Percentiles rank a stretch among this genome's conserved stretches.
Evolutionary conservation across 768 basidiomycete species (phyloP).

Genomic region (Cytidiella melzeri): DNA sequence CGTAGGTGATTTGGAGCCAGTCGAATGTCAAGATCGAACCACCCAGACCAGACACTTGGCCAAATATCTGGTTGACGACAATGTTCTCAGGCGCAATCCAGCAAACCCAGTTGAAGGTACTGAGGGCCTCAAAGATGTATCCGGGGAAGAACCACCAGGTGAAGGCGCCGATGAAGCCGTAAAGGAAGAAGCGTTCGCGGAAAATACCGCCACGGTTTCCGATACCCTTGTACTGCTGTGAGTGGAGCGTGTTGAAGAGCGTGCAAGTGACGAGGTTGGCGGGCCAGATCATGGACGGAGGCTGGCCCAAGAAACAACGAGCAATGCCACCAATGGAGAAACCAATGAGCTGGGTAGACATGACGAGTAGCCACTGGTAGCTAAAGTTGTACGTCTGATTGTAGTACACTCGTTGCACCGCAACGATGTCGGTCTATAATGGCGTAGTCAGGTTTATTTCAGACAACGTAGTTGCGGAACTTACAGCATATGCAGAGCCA

Average conservation of each 20-base stretch:
- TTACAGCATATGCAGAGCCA: constrained; percentile 56
- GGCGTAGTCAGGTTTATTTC: not conserved
- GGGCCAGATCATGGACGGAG: constrained; percentile 42
- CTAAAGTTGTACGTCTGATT: constrained; percentile 47
- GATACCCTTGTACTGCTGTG: constrained; percentile 35
- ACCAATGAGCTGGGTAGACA: constrained; percentile 64
- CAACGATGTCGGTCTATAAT: constrained; percentile 56
- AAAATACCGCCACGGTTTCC: constrained; percentile 41
- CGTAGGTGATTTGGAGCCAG: constrained; percentile 69
- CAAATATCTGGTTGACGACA: constrained; percentile 80
- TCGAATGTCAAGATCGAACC: constrained; percentile 73
- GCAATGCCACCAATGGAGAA: constrained; percentile 39
- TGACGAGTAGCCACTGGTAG: constrained; percentile 75
- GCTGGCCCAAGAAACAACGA: constrained; percentile 39
- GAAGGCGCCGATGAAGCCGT: constrained; percentile 31
- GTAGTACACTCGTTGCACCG: constrained; percentile 70
- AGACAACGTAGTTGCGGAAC: constrained; percentile 5
- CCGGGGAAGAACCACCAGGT: constrained; percentile 61
- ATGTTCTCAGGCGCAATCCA: constrained; percentile 71
- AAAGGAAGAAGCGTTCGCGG: constrained; percentile 47
- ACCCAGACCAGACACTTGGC: constrained; percentile 60
- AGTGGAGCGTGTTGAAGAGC: constrained; percentile 39
- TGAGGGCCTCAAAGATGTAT: constrained; percentile 50
- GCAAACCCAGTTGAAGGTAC: constrained; percentile 41
- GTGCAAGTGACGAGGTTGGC: constrained; percentile 36